Percentiles rank a stretch among this genome's conserved stretches.
phyloP scores from a whole-genome alignment of 139 green algal species.

The Volvox africanus region DNA sequence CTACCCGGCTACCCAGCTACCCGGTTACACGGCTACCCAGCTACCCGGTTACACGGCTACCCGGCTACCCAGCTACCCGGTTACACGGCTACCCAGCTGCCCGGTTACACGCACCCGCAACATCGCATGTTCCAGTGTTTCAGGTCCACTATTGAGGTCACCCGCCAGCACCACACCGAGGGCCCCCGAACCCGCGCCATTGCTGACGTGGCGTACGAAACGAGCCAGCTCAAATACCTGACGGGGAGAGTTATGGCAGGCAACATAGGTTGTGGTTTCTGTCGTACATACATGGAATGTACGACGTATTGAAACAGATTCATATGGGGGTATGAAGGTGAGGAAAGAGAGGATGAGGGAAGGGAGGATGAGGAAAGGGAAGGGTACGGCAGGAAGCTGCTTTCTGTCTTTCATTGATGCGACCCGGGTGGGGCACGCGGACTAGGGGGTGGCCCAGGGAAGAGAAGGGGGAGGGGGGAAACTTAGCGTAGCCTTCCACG shows the following conservation, averaged over 20 bases:
- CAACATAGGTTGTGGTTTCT: no score
- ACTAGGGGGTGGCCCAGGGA: not conserved
- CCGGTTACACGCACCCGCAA: conserved; percentile 31
- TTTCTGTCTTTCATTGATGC: no score
- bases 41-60: no score
- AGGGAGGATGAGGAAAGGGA: not conserved
- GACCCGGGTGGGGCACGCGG: not conserved
- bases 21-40: no score
- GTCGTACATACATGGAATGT: no score
- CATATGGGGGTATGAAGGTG: not conserved
- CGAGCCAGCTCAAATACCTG: conserved; percentile 66
- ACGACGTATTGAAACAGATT: no score
- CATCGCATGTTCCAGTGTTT: conserved; percentile 61
- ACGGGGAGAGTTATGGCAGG: no score
- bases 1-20: no score
- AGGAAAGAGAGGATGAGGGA: not conserved
- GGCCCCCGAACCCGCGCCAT: not conserved
- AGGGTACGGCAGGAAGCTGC: not conserved
- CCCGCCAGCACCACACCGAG: conserved; percentile 54
- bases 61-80: no score
- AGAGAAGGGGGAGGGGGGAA: not conserved
- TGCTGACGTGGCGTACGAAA: conserved; percentile 34
- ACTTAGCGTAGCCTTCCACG: not conserved
- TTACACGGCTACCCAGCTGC: no score
- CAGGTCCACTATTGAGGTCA: conserved; percentile 62